Evolutionary conservation across 352 stramenopile species (phyloP).

Genomic region (Pythium aquatile): DNA sequence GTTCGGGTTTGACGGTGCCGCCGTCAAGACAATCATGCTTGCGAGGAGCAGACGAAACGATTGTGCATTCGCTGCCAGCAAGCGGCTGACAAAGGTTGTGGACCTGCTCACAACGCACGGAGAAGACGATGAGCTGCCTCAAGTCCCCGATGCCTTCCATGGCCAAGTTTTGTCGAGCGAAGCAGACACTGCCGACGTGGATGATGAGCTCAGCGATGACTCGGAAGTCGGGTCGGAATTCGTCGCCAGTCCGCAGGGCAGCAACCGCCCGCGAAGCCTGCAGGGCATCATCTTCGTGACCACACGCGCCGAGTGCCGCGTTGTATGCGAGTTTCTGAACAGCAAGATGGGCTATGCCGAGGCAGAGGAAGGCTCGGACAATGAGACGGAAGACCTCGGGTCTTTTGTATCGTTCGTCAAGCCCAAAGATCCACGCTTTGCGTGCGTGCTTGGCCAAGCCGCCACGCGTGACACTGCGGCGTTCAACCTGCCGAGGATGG

Average conservation of each 20-base stretch:
- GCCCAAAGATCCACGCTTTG: conserved; percentile 33
- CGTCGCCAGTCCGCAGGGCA: not conserved
- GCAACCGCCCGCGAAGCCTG: conserved; percentile 10
- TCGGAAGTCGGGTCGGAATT: not conserved
- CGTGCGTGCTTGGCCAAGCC: conserved; percentile 63
- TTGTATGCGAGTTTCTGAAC: conserved; percentile 80
- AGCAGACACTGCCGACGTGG: not conserved
- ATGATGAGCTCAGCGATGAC: conserved; percentile 29
- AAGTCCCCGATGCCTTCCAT: not conserved
- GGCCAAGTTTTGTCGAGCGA: conserved; percentile 7
- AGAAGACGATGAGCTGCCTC: conserved; percentile 2
- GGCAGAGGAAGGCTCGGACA: conserved; percentile 21
- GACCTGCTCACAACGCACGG: conserved; percentile 37
- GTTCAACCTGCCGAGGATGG: conserved; percentile 56
- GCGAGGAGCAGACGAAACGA: conserved; percentile 26
- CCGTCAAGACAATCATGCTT: conserved; percentile 49
- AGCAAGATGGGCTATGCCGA: conserved; percentile 37
- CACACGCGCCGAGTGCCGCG: conserved; percentile 74
- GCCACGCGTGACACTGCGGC: conserved; percentile 54
- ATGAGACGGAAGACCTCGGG: conserved; percentile 17
- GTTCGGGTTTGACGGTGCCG: conserved; percentile 55
- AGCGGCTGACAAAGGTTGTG: conserved; percentile 58
- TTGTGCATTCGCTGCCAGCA: conserved; percentile 51
- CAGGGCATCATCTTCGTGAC: conserved; percentile 86
- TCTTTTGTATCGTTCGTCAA: not conserved